A percentile compares a stretch with the other conserved stretches of the same genome.
phyloP scores from a whole-genome alignment of 108 stramenopile genomes.

The Hondaea fermentalgiana region DNA sequence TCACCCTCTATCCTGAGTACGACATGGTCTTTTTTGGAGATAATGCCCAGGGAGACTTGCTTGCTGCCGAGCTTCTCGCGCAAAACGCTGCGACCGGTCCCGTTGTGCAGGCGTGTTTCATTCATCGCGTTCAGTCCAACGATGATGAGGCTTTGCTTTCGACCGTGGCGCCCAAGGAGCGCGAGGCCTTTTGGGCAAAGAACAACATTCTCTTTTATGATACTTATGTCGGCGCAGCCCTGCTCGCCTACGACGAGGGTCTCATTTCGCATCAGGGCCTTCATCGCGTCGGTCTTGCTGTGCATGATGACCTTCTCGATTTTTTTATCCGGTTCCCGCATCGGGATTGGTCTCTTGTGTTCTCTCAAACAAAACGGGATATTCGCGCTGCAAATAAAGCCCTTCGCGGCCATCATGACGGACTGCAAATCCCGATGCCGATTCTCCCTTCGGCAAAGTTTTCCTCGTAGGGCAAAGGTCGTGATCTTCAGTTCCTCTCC shows the following conservation, averaged over 20 bases:
- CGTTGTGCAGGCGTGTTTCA: slow-evolving; percentile 21
- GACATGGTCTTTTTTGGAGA: slow-evolving; percentile 49
- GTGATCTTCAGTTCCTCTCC: too few species aligned
- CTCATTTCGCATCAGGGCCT: neutral
- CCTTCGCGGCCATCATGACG: neutral
- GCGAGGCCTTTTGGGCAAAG: slow-evolving; percentile 23
- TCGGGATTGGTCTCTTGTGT: neutral
- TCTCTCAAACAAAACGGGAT: neutral
- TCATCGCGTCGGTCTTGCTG: neutral
- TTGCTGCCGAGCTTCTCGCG: slow-evolving; percentile 48
- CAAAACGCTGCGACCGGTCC: neutral
- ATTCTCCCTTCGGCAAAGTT: neutral
- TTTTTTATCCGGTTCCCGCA: neutral
- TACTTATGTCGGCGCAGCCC: slow-evolving; percentile 33
- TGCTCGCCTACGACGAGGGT: neutral
- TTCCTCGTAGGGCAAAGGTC: neutral
- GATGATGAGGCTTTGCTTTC: neutral
- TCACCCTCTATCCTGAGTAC: slow-evolving; percentile 50
- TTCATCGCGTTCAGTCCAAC: slow-evolving; percentile 27
- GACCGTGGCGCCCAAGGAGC: neutral
- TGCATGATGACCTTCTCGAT: neutral
- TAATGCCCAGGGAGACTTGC: slow-evolving; percentile 55
- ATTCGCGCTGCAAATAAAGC: neutral
- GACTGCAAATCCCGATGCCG: neutral
- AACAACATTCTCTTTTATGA: slow-evolving; percentile 38